Percentiles rank a stretch among this genome's conserved stretches.
Evolutionary conservation across 306 rosid genomes (phyloP).

Genomic region (Rosa chinensis): DNA sequence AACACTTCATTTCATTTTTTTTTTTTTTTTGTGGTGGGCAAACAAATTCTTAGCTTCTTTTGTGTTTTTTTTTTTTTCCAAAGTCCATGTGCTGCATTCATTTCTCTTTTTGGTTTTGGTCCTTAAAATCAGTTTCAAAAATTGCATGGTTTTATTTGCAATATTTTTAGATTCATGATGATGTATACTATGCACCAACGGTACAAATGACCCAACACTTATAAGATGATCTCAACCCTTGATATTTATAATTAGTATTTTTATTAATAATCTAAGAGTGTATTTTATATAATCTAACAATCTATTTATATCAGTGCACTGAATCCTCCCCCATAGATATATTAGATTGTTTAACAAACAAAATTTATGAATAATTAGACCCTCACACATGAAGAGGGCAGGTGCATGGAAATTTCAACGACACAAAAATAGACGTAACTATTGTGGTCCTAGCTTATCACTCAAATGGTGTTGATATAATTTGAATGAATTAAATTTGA

Average conservation of each 20-base stretch:
- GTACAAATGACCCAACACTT: no score
- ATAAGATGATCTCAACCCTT: no score
- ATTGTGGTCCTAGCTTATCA: not conserved
- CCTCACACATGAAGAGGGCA: not conserved
- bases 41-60: not conserved
- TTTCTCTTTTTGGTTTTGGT: not conserved
- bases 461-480: not conserved
- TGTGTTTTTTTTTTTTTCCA: not conserved
- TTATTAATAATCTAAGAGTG: no score
- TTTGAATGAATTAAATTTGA: not conserved
- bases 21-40: not conserved
- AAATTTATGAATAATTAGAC: not conserved
- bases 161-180: not conserved
- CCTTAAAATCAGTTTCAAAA: not conserved
- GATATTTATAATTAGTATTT: no score
- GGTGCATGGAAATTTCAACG: not conserved
- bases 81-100: not conserved
- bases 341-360: no score
- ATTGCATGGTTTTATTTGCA: not conserved
- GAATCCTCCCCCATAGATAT: no score
- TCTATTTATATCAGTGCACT: no score
- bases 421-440: not conserved
- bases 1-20: not conserved
- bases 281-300: no score
- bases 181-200: no score